phyloP scores from a whole-genome alignment of 495 filamentous ascomycete genomes.

The Parmelia sp. region DNA sequence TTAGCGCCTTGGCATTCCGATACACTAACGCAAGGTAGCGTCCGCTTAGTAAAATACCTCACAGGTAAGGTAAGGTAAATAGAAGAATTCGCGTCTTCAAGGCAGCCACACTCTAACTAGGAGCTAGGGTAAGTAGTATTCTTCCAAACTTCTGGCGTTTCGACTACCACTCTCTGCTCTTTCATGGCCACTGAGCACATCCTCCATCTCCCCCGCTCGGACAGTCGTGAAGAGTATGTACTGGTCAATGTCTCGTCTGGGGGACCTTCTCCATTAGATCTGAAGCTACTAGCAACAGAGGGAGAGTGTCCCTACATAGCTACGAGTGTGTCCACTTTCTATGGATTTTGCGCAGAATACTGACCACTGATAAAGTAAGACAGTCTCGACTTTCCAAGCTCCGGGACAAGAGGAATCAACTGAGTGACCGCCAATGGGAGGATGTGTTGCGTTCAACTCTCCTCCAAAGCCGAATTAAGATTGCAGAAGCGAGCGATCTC shows the following conservation, averaged over 20 bases:
- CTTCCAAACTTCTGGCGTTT: no score
- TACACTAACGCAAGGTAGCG: no score
- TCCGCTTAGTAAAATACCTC: no score
- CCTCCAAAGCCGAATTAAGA: constrained; percentile 5
- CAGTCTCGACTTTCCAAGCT: constrained; percentile 39
- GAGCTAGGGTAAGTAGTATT: no score
- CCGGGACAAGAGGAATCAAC: constrained; percentile 47
- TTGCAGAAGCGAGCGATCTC: background rate
- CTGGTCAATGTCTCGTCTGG: constrained; percentile 50
- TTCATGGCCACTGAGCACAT: constrained; percentile 34
- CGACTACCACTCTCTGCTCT: constrained; percentile 14
- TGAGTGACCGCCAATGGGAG: constrained; percentile 53
- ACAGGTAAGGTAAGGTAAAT: background rate
- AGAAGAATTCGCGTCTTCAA: background rate
- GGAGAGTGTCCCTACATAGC: constrained; percentile 53
- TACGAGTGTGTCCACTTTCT: constrained; percentile 40
- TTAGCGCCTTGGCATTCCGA: constrained; percentile 7
- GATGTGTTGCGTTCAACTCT: constrained; percentile 36
- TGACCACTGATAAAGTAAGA: constrained; percentile 41
- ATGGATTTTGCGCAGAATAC: constrained; percentile 17
- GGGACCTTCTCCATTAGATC: constrained; percentile 46
- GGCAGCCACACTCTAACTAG: background rate
- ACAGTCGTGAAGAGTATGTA: constrained; percentile 47
- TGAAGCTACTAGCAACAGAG: constrained; percentile 65
- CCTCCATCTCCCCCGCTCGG: constrained; percentile 49